phyloP scores from a whole-genome alignment of 2,329 filamentous ascomycete species.

The Sporothrix mexicana region DNA sequence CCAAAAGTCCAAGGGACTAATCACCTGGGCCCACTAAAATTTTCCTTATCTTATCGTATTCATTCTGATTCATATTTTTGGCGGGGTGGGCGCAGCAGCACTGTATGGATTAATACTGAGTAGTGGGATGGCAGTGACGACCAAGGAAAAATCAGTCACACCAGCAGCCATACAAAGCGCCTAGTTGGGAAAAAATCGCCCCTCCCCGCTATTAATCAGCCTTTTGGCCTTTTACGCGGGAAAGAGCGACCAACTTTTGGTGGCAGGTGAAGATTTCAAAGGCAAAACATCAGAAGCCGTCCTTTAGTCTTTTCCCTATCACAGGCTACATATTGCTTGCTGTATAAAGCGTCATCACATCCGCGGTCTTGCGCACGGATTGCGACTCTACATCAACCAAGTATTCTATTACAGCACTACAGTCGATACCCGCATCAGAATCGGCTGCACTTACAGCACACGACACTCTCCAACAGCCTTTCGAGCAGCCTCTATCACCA shows the following conservation, averaged over 20 bases:
- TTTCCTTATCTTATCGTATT: conserved; percentile 35
- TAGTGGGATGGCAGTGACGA: conserved; percentile 1
- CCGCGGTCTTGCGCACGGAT: not conserved
- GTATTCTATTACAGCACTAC: not conserved
- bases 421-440: not conserved
- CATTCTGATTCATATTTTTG: conserved; percentile 31
- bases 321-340: not conserved
- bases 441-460: conserved; percentile 7
- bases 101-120: no score
- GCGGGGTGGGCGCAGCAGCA: conserved; percentile 27
- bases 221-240: conserved; percentile 18
- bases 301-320: not conserved
- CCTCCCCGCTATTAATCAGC: conserved; percentile 39
- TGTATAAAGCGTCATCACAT: not conserved
- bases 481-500: not conserved
- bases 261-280: conserved; percentile 27
- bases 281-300: not conserved
- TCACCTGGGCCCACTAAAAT: conserved; percentile 16
- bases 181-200: conserved; percentile 41
- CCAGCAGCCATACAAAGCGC: conserved; percentile 9
- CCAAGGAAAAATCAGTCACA: conserved; percentile 11
- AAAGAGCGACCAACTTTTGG: conserved; percentile 3
- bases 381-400: not conserved
- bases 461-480: not conserved
- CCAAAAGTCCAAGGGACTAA: not conserved